Base-by-base conservation (phyloP, 2,329 filamentous ascomycete genomes). In the Paraconiothyrium brasiliense region DNA sequence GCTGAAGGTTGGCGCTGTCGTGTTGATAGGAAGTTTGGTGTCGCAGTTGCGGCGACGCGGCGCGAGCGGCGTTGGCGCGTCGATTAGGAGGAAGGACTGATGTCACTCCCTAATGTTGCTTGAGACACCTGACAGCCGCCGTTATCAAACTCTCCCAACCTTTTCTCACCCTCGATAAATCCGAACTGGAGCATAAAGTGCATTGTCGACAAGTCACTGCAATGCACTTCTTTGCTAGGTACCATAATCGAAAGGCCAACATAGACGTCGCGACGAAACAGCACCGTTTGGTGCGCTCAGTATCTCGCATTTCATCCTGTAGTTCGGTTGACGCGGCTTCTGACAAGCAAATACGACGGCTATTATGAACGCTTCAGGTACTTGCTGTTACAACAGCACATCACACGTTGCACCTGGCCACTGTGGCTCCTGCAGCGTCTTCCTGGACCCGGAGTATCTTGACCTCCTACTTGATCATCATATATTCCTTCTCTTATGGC, bases 21-120 rank as follows among this genome's bases (percentile, higher is more conserved):
- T 63, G 58, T 37, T 63, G 62, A 58, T 57, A 20, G 56, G 22
- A 27, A 22, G 34, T 56, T 60, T 61, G 55, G 55, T 58, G 58
- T 63, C 49, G 59, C 51, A 4, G 35, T 8, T 13, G 22, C 49
- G 24, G 35, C 50, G 16, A 22, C n/a, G 24, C 22, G 58, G 50
- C 58, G 52, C 58, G 58, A 50, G 35, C 50, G 13, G 24, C 16
- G 27, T 30, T 35, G n/a, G 51, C 51, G 30, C 30, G 30, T 43
- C 32, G n/a, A 16, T 24, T 22, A 41, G 52, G 39, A 34, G 52
- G 14, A 35, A 34, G 16, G 27, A 32, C 24, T 51, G 56, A 58
- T 58, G 56, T 46, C 56, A 58, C 56, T 34, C 7, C 32, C 44
- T 20, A 20, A 20, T 20, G 20, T 30, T 30, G 27, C 27, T 30